Percentiles rank a stretch among this genome's conserved stretches.
Conservation (phyloP, 306 rosid genomes). For the Inga laurina region DNA sequence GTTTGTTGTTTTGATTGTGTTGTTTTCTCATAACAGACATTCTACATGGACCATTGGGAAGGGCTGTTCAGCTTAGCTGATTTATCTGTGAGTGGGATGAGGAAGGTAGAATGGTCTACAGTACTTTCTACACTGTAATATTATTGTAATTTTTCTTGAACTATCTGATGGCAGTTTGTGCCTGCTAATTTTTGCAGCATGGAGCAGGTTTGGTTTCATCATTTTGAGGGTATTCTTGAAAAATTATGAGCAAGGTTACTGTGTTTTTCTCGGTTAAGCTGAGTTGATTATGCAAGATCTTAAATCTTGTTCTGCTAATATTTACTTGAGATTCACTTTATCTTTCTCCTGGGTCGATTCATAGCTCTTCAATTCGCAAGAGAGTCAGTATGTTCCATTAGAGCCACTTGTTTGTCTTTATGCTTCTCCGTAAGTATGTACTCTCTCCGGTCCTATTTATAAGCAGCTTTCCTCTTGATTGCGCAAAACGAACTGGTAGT, state of each 20-base stretch:
- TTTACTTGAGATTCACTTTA: slow-evolving; percentile 15
- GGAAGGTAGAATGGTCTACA: slow-evolving; percentile 45
- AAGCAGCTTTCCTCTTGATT: too few species aligned
- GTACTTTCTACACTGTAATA: slow-evolving; percentile 17
- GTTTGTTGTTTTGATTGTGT: slow-evolving; percentile 47
- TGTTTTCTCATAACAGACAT: slow-evolving; percentile 57
- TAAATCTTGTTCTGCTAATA: background rate
- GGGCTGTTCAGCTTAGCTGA: slow-evolving; percentile 47
- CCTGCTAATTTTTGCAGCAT: slow-evolving; percentile 38
- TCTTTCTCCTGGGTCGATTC: background rate
- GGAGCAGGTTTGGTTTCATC: slow-evolving; percentile 36
- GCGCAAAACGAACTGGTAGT: too few species aligned
- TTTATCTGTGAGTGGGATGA: slow-evolving; percentile 41
- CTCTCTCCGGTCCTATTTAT: too few species aligned
- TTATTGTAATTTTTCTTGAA: background rate
- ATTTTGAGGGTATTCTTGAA: slow-evolving; percentile 17
- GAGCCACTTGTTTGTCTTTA: slow-evolving; percentile 2
- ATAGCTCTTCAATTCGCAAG: background rate
- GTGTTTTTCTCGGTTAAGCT: background rate
- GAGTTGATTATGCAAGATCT: background rate
- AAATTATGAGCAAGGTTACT: slow-evolving; percentile 7
- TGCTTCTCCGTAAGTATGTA: background rate
- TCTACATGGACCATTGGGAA: slow-evolving; percentile 44
- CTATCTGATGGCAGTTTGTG: slow-evolving; percentile 1
- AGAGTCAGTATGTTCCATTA: background rate